A percentile compares a stretch with the other conserved stretches of the same genome.
phyloP scores from a whole-genome alignment of 78 protist species.

The Anaeramoeba flamelloides region DNA sequence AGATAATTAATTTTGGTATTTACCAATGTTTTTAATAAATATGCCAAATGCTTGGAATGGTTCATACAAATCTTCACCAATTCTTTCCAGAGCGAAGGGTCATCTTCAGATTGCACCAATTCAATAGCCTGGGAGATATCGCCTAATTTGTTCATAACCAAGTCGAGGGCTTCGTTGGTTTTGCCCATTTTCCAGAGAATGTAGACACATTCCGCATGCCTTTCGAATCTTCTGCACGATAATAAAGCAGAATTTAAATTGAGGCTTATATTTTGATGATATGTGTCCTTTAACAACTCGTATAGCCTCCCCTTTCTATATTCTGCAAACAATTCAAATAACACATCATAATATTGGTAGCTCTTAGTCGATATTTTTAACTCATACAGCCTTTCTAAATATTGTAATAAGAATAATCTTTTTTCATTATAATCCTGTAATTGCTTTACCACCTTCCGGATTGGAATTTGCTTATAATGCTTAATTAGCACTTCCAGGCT shows the following conservation, averaged over 20 bases:
- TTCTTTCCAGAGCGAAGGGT: neutral
- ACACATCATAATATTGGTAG: neutral
- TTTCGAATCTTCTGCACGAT: neutral
- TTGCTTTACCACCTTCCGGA: no score
- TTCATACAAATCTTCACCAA: no score
- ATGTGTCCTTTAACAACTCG: neutral
- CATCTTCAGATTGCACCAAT: neutral
- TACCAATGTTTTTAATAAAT: no score
- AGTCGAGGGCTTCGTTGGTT: neutral
- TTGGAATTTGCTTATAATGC: no score
- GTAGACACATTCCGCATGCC: neutral
- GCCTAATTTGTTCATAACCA: neutral
- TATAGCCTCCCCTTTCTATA: neutral
- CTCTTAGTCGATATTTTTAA: neutral
- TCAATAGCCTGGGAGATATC: conserved; percentile 1
- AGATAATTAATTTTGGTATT: no score
- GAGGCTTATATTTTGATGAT: neutral
- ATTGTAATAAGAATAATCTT: neutral
- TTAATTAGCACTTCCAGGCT: no score
- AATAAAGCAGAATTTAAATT: neutral
- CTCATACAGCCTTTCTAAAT: conserved; percentile 7
- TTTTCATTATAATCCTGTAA: no score
- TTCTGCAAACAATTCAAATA: conserved; percentile 10
- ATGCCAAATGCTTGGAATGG: no score
- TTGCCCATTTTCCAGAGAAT: conserved; percentile 8